Percentiles rank a stretch among this genome's conserved stretches.
Evolutionary conservation across 1,139 yeast species (phyloP).

Genomic region (Kurtzmaniella quercitrusa): DNA sequence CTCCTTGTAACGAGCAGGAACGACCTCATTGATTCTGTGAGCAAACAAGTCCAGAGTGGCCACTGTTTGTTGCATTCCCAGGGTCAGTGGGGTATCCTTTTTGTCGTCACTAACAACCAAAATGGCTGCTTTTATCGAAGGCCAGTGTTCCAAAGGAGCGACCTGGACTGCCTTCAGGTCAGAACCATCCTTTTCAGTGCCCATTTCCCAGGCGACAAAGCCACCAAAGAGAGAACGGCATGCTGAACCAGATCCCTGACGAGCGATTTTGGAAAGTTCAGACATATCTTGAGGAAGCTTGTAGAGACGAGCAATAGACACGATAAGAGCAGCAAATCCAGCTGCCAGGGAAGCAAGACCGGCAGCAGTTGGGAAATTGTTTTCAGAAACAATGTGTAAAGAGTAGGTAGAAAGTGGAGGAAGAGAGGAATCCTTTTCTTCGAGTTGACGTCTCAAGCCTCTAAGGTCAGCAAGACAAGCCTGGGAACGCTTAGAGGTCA

Average conservation of each 20-base stretch:
- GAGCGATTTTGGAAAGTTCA: conserved; percentile 86
- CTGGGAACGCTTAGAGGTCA: conserved; percentile 66
- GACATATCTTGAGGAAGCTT: conserved; percentile 76
- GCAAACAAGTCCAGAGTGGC: conserved; percentile 81
- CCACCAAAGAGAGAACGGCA: conserved; percentile 97
- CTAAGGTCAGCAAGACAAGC: conserved; percentile 80
- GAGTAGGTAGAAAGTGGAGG: conserved; percentile 63
- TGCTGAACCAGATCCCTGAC: conserved; percentile 98
- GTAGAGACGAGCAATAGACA: conserved; percentile 78
- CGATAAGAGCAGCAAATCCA: conserved; percentile 93
- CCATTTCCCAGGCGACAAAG: conserved; percentile 99
- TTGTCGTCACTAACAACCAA: conserved; percentile 89
- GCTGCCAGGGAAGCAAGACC: conserved; percentile 98
- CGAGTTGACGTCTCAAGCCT: conserved; percentile 55
- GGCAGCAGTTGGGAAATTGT: conserved; percentile 98
- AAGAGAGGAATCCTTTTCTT: conserved; percentile 42
- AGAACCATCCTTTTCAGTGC: conserved; percentile 61
- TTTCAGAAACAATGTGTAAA: conserved; percentile 83
- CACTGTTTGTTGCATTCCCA: conserved; percentile 96
- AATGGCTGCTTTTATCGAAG: conserved; percentile 85
- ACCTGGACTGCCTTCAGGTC: conserved; percentile 93
- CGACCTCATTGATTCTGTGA: conserved; percentile 73
- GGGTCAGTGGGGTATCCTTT: conserved; percentile 91
- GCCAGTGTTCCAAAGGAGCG: conserved; percentile 86
- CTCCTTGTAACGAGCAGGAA: conserved; percentile 75